These are phyloP conservation scores for Strigomonas culicis DNA, from an alignment of 208 protist species.

Conservation along the genomic window DNA sequence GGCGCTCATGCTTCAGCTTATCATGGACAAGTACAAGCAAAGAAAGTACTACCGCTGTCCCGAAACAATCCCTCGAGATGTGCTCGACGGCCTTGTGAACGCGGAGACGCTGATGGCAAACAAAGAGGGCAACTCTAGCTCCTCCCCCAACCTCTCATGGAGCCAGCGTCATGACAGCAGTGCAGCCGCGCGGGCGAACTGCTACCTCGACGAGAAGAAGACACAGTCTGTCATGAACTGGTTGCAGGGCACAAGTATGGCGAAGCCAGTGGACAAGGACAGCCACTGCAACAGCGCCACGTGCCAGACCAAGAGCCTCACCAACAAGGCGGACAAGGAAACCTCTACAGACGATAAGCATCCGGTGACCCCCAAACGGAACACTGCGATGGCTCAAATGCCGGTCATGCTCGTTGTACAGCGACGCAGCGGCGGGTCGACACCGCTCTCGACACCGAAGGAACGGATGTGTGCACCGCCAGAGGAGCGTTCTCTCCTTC, in stretches of 20 bases:
- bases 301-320: no score
- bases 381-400: no score
- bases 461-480: no score
- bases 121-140: neutral
- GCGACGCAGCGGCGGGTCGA: no score
- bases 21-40: slow-evolving; percentile 68
- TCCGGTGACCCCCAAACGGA: no score
- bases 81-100: neutral
- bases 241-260: neutral
- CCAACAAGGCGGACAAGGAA: no score
- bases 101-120: neutral
- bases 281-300: no score
- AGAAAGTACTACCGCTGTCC: slow-evolving; percentile 31
- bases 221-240: slow-evolving; percentile 4
- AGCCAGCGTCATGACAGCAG: neutral
- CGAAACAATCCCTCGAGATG: neutral
- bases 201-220: slow-evolving; percentile 8
- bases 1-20: slow-evolving; percentile 49
- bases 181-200: neutral
- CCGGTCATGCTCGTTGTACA: no score
- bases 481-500: no score
- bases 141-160: neutral
- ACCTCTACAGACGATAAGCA: no score
- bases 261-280: no score
- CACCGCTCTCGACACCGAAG: no score